phyloP scores from a whole-genome alignment of 2,329 filamentous ascomycete species.

The Cordyceps farinosa region DNA sequence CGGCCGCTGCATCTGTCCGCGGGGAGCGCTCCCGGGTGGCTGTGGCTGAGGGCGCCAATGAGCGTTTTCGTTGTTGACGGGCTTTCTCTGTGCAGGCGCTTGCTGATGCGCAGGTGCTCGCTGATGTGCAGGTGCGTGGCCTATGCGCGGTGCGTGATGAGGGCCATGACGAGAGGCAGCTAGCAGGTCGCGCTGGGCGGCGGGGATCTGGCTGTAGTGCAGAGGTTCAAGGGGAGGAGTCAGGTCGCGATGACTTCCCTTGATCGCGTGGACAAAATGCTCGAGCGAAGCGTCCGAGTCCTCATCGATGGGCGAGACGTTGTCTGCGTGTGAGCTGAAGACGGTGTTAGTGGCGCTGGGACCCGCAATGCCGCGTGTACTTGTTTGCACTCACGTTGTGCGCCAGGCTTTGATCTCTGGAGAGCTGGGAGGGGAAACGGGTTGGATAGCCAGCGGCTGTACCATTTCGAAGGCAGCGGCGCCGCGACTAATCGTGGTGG shows the following conservation, averaged over 20 bases:
- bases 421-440: constrained; percentile 56
- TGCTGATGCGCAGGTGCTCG: neutral
- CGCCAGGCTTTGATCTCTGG: constrained; percentile 42
- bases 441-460: constrained; percentile 38
- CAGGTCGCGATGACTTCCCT: constrained; percentile 12
- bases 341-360: constrained; percentile 12
- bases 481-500: constrained; percentile 35
- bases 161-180: neutral
- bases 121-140: neutral
- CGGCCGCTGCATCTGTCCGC: neutral
- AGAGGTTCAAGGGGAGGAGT: neutral
- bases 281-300: constrained; percentile 27
- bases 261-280: neutral
- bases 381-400: constrained; percentile 39
- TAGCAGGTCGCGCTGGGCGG: neutral
- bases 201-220: constrained; percentile 2
- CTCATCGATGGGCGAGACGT: constrained; percentile 55
- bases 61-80: neutral
- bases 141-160: neutral
- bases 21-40: neutral
- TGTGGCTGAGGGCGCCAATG: constrained; percentile 1
- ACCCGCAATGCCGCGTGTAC: constrained; percentile 16
- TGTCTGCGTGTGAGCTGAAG: constrained; percentile 27
- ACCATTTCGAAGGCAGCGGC: neutral
- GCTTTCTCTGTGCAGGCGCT: neutral